Percentiles rank a stretch among this genome's conserved stretches.
Evolutionary conservation across 2,329 filamentous ascomycete species (phyloP).

Genomic region (Colletotrichum siamense): DNA sequence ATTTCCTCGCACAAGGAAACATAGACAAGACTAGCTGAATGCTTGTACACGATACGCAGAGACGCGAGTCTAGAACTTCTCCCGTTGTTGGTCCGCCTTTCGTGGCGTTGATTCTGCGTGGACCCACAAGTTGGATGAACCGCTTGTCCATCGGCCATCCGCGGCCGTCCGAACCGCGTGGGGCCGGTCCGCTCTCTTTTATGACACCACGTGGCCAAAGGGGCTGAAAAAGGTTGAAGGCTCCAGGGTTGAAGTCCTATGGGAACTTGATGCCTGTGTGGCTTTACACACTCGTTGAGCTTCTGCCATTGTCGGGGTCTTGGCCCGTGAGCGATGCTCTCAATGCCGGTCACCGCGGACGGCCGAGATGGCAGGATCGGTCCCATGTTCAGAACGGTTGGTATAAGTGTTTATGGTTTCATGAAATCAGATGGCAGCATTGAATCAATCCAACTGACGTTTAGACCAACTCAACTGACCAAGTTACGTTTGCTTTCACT

Average conservation of each 20-base stretch:
- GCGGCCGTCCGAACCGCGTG: neutral
- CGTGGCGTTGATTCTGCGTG: neutral
- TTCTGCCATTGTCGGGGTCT: neutral
- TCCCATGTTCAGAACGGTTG: neutral
- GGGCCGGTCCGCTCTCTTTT: neutral
- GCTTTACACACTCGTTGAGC: neutral
- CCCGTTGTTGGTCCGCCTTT: neutral
- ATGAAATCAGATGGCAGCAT: neutral
- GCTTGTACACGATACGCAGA: neutral
- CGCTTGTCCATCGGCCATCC: neutral
- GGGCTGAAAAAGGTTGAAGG: neutral
- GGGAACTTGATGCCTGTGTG: neutral
- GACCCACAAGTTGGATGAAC: neutral
- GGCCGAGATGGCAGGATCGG: neutral
- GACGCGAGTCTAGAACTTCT: neutral
- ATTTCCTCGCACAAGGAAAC: neutral
- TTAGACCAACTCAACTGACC: neutral
- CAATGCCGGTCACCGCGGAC: neutral
- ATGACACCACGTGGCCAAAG: neutral
- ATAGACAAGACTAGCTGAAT: neutral
- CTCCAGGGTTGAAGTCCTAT: neutral
- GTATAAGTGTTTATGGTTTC: neutral
- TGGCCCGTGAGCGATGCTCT: neutral
- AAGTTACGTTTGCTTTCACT: neutral
- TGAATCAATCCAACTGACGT: neutral